Conservation (phyloP, 2,329 filamentous ascomycete genomes). For the Colletotrichum sansevieriae region DNA sequence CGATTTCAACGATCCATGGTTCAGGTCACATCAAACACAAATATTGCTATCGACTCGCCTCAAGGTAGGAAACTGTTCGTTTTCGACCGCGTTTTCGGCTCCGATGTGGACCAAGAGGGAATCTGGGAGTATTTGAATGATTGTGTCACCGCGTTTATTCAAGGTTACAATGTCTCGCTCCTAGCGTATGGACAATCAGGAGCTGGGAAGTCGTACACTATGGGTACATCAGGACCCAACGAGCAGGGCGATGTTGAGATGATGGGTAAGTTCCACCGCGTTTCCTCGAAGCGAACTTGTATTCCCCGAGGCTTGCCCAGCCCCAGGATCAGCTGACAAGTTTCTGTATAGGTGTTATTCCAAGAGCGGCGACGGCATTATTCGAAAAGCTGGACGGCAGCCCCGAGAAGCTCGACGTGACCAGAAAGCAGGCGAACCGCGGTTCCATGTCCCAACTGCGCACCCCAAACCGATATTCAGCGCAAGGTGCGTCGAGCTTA, state of each 20-base stretch:
- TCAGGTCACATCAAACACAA: conserved; percentile 88
- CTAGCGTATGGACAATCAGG: conserved; percentile 98
- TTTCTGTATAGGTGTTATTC: conserved; percentile 83
- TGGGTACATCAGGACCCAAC: conserved; percentile 90
- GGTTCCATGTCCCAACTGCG: conserved; percentile 82
- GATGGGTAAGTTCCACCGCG: conserved; percentile 76
- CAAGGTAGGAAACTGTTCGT: conserved; percentile 96
- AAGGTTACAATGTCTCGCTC: conserved; percentile 98
- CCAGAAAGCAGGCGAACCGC: conserved; percentile 65
- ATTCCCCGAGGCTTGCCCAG: not conserved
- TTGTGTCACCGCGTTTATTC: conserved; percentile 88
- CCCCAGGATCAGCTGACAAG: conserved; percentile 14
- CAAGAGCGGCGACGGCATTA: conserved; percentile 85
- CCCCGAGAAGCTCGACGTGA: conserved; percentile 67
- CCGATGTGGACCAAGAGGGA: conserved; percentile 86
- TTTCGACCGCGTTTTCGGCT: conserved; percentile 93
- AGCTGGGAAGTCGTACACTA: conserved; percentile 97
- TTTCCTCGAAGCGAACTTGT: not conserved
- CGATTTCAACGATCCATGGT: conserved; percentile 95
- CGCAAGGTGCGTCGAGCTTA: conserved; percentile 57
- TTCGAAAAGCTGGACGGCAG: conserved; percentile 86
- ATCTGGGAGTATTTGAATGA: conserved; percentile 95
- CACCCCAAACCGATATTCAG: conserved; percentile 83
- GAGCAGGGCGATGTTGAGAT: conserved; percentile 79
- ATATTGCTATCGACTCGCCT: conserved; percentile 87